Conservation (phyloP, 352 stramenopile genomes). For the Globisporangium nodosum region DNA sequence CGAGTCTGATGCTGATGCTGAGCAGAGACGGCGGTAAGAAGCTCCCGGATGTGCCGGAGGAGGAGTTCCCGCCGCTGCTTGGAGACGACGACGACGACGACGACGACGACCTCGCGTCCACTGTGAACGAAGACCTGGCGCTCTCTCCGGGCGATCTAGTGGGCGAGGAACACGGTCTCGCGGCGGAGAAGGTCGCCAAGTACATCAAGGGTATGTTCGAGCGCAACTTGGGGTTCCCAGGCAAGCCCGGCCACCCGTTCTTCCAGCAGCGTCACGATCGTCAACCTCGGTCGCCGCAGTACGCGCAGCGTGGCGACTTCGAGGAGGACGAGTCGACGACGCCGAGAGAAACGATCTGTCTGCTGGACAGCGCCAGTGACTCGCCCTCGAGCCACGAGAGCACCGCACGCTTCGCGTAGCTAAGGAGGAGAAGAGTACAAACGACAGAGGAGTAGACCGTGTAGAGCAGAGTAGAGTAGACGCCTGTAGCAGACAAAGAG, state of each 20-base stretch:
- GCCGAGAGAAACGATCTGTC: constrained; percentile 4
- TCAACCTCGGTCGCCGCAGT: too few species aligned
- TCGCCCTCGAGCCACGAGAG: background rate
- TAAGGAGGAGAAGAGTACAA: too few species aligned
- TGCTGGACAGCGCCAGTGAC: background rate
- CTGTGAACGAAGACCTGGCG: constrained; percentile 34
- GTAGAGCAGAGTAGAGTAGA: too few species aligned
- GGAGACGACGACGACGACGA: constrained; percentile 18
- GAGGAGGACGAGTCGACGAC: background rate
- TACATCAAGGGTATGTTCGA: constrained; percentile 9
- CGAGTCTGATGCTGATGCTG: background rate
- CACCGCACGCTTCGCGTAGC: background rate
- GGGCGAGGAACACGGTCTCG: background rate
- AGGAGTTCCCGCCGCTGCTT: constrained; percentile 12
- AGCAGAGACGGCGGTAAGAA: constrained; percentile 16
- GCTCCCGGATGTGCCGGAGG: constrained; percentile 7
- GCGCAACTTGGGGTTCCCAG: background rate
- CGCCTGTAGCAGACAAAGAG: too few species aligned
- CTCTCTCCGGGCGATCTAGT: constrained; percentile 5
- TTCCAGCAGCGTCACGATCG: too few species aligned
- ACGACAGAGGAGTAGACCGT: too few species aligned
- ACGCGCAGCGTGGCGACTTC: background rate
- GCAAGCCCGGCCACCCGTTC: too few species aligned
- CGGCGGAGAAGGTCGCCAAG: background rate
- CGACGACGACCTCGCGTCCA: constrained; percentile 23